These are phyloP conservation scores for Podaxis sp. DNA, from an alignment of 768 basidiomycete genomes.

Conservation along the genomic window DNA sequence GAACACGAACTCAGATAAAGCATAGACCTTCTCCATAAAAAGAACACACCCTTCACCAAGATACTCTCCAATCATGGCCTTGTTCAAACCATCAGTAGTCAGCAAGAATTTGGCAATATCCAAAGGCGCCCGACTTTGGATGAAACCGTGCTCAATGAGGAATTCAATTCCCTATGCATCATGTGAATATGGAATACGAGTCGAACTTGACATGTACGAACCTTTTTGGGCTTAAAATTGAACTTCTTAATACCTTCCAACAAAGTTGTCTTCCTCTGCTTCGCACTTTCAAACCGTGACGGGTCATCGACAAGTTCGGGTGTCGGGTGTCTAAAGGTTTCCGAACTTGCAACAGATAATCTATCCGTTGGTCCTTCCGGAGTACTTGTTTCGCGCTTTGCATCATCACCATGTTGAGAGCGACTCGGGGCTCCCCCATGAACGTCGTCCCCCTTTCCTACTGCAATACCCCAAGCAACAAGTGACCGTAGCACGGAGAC, in stretches of 20 bases:
- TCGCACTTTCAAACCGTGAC: conserved; percentile 88
- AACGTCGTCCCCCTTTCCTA: conserved; percentile 47
- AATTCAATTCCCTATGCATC: conserved; percentile 78
- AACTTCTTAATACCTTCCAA: conserved; percentile 97
- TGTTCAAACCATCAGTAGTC: conserved; percentile 88
- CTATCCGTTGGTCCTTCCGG: conserved; percentile 60
- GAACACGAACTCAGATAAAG: conserved; percentile 2
- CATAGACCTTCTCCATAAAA: not conserved
- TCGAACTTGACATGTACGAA: conserved; percentile 34
- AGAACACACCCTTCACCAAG: conserved; percentile 87
- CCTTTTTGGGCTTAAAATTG: conserved; percentile 97
- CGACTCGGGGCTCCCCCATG: conserved; percentile 38
- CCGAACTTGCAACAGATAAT: conserved; percentile 51
- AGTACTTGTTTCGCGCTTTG: conserved; percentile 46
- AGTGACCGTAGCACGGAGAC: conserved; percentile 87
- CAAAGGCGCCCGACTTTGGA: conserved; percentile 64
- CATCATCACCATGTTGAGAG: conserved; percentile 55
- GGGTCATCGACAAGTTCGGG: conserved; percentile 90
- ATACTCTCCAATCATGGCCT: conserved; percentile 97
- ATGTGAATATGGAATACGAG: conserved; percentile 6
- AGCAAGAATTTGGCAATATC: conserved; percentile 87
- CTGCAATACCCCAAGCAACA: conserved; percentile 82
- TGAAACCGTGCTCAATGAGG: conserved; percentile 85
- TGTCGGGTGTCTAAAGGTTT: conserved; percentile 64
- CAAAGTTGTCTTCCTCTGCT: conserved; percentile 93